Conservation (phyloP, 768 basidiomycete genomes). For the Boletus sp. region DNA sequence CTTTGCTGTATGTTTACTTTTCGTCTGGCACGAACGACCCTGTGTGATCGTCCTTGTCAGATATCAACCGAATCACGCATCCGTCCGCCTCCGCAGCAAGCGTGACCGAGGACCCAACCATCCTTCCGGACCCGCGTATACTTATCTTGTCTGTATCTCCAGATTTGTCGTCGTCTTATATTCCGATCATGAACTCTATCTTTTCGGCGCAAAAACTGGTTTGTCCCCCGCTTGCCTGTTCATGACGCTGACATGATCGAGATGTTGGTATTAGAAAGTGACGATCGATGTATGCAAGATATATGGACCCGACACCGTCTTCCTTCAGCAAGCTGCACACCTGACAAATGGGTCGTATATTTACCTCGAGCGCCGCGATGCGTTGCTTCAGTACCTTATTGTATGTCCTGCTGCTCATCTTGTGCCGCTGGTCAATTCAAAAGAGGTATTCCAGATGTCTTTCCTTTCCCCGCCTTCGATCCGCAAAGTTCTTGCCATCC, state of each 20-base stretch:
- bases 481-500: conserved; percentile 74
- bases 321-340: conserved; percentile 96
- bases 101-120: conserved; percentile 31
- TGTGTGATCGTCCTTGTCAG: conserved; percentile 41
- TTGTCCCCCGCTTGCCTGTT: conserved; percentile 24
- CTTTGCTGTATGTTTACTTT: conserved; percentile 66
- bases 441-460: conserved; percentile 61
- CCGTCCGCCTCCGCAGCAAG: conserved; percentile 28
- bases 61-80: conserved; percentile 57
- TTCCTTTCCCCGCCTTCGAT: conserved; percentile 71
- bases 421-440: conserved; percentile 3
- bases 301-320: conserved; percentile 85
- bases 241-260: conserved; percentile 24
- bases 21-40: neutral
- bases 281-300: conserved; percentile 96
- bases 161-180: conserved; percentile 86
- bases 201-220: conserved; percentile 98
- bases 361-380: conserved; percentile 72
- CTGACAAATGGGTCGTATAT: conserved; percentile 94
- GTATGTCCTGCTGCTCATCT: conserved; percentile 37
- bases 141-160: conserved; percentile 89
- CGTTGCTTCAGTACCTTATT: conserved; percentile 88
- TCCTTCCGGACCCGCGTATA: conserved; percentile 53
- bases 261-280: conserved; percentile 62
- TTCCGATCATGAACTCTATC: conserved; percentile 98